Evolutionary conservation across 495 filamentous ascomycete species (phyloP), one percentile per base, ranked within the genome.

Genomic region (Amniculicola lignicola): DNA sequence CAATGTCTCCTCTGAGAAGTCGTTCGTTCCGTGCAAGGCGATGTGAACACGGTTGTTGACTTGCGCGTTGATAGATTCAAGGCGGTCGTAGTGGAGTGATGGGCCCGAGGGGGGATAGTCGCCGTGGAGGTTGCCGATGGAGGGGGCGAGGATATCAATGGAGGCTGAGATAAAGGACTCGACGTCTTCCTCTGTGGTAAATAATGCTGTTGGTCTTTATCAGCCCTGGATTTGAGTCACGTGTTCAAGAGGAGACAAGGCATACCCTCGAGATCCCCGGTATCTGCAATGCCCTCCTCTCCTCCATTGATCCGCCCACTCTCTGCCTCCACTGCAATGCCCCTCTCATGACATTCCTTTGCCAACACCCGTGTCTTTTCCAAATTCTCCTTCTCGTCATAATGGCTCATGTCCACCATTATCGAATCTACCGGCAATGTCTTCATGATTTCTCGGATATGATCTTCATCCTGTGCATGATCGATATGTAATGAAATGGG

Each of bases 371-470:
- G 55, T 6, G 59, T 68, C 38, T 58, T 62, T 5, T 22, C 44
- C n/a, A 68, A 43, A 40, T 68, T 68, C 52, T 64, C 66, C 12
- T 19, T 57, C 45, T 68, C 56, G 22, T 66, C 66, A 28, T 68
- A 57, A 43, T 68, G 63, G 36, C 43, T 58, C 63, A 68, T 68
- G 27, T 66, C 63, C 6, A 66, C 57, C 63, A 68, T 68, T 40
- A 66, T 62, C n/a, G 45, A 54, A 31, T 68, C 63, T 15, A 66
- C 59, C 15, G 54, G 54, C 0, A 62, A 42, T 2, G 42, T 60
- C 31, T 50, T 33, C 10, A 63, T 49, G 22, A 62, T 62, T 16
- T 56, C 46, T 22, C 54, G 49, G 25, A 66, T 59, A 19, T 63
- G 51, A 9, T 25, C 60, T 40, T 53, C 51, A 40, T 63, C 47